These are phyloP conservation scores for Chlamydomonas applanata DNA, from an alignment of 139 green algal genomes.

Conservation along the genomic window DNA sequence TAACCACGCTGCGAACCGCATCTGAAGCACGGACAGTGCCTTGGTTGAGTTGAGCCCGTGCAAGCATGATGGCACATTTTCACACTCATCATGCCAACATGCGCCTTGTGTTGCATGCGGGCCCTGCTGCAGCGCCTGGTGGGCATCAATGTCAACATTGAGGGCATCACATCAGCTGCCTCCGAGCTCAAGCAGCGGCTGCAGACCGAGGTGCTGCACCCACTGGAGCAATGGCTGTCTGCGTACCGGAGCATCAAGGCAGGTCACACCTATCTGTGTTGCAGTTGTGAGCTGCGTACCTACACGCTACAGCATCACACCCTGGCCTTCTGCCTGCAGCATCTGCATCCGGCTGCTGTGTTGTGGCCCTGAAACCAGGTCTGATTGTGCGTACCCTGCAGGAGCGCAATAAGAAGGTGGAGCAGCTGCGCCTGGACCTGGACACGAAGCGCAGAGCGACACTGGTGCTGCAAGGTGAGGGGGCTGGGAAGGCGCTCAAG, in stretches of 20 bases:
- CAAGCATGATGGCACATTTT: too few species aligned
- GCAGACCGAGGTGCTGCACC: slow-evolving; percentile 31
- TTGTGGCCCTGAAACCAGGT: not conserved
- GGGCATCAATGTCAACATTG: slow-evolving; percentile 17
- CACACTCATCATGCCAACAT: too few species aligned
- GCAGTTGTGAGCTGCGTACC: too few species aligned
- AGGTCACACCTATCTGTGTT: not conserved
- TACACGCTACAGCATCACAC: too few species aligned
- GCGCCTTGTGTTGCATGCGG: too few species aligned
- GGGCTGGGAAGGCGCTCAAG: not conserved
- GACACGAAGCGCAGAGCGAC: slow-evolving; percentile 29
- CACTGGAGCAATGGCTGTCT: slow-evolving; percentile 35
- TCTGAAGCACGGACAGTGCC: too few species aligned
- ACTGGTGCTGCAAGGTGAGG: slow-evolving; percentile 17
- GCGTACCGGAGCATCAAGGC: slow-evolving; percentile 43
- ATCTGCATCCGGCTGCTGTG: not conserved
- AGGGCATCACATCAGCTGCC: slow-evolving; percentile 1
- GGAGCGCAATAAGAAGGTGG: slow-evolving; percentile 28
- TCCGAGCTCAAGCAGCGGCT: slow-evolving; percentile 20
- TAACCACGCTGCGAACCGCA: too few species aligned
- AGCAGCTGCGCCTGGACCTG: slow-evolving; percentile 36
- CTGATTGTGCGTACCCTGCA: not conserved
- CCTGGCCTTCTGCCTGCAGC: too few species aligned
- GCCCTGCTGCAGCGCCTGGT: slow-evolving; percentile 9
- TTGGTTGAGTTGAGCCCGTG: too few species aligned